These are phyloP conservation scores for Apiospora sp. DNA, from an alignment of 2,329 filamentous ascomycete genomes.

Conservation along the genomic window DNA sequence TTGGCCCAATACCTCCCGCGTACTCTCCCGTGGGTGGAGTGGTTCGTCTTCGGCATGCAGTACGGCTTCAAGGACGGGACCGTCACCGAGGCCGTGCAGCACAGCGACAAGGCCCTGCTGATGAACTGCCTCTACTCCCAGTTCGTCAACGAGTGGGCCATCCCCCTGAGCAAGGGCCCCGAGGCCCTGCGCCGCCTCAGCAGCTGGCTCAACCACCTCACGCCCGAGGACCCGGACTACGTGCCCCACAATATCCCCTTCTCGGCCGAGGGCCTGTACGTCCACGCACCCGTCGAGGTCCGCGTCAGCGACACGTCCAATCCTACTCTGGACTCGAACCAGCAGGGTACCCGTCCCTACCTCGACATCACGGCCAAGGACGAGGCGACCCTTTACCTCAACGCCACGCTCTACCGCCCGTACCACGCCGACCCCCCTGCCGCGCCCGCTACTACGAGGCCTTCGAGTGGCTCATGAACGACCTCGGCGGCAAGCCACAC, in stretches of 20 bases:
- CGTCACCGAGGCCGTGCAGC: conserved; percentile 78
- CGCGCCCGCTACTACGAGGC: conserved; percentile 82
- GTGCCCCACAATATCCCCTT: conserved; percentile 78
- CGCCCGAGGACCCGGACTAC: conserved; percentile 69
- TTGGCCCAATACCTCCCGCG: conserved; percentile 79
- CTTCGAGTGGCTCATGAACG: conserved; percentile 90
- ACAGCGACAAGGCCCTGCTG: conserved; percentile 79
- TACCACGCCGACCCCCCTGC: conserved; percentile 82
- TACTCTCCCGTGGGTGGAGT: conserved; percentile 87
- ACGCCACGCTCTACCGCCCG: conserved; percentile 87
- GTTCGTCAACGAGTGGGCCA: conserved; percentile 97
- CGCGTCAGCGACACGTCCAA: conserved; percentile 78
- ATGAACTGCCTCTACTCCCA: conserved; percentile 99
- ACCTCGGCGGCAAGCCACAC: conserved; percentile 82
- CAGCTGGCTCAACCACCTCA: conserved; percentile 78
- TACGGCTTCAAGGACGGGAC: conserved; percentile 84
- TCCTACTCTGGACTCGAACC: conserved; percentile 30
- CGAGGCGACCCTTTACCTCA: conserved; percentile 84
- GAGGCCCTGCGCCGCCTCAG: conserved; percentile 85
- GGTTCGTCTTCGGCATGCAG: conserved; percentile 97
- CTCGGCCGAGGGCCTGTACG: conserved; percentile 78
- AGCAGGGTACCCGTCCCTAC: conserved; percentile 47
- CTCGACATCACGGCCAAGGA: conserved; percentile 75
- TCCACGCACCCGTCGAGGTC: conserved; percentile 93
- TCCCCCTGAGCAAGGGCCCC: conserved; percentile 85